Evolutionary conservation across 192 early-diverging fungal species (phyloP), one percentile per base, ranked within the genome.

Genomic region (Backusella morwellensis): DNA sequence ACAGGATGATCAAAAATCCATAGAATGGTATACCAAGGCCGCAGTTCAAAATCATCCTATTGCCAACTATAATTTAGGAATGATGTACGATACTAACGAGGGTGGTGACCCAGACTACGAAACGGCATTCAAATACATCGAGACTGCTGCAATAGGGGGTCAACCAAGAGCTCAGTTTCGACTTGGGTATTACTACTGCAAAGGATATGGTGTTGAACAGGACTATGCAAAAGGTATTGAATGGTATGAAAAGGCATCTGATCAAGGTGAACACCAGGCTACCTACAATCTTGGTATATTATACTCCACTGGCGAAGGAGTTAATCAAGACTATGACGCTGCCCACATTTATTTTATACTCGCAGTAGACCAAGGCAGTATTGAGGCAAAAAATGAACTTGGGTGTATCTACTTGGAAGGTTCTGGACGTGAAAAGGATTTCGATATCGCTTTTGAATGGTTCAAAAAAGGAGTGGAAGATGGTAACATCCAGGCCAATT

Each of bases 51-150:
- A 54, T 7, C 19, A 54, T 6, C 5, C 52, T 8, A 54, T 17
- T 21, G 52, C 52, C 52, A 21, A 54, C 8, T 21, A 8, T 54
- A 54, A 54, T 54, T 54, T 54, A 21, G 52, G 52, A 21, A 21
- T 6, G 7, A 54, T 54, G 21, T 54, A 54, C 2, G 52, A 19
- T 8, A 2, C n/a, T 6, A 15, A n/a, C 0, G 52, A 54, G 8
- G 54, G 54, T 23, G n/a, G 8, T 26, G 9, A 26, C 0, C 54
- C 71, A 41, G 77, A 56, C 19, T 56, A 56, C 11, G 21, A 9
- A 56, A 21, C 5, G 0, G 52, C 52, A 54, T n/a, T 54, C 7
- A 75, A 81, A 36, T 86, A 76, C 78, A 81, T 79, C 63, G 67
- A 42, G 1, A 72, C 69, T 41, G 77, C 83, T 38, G 79, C 79